phyloP scores from a whole-genome alignment of 306 rosid genomes.

The Sphenostylis stenocarpa region DNA sequence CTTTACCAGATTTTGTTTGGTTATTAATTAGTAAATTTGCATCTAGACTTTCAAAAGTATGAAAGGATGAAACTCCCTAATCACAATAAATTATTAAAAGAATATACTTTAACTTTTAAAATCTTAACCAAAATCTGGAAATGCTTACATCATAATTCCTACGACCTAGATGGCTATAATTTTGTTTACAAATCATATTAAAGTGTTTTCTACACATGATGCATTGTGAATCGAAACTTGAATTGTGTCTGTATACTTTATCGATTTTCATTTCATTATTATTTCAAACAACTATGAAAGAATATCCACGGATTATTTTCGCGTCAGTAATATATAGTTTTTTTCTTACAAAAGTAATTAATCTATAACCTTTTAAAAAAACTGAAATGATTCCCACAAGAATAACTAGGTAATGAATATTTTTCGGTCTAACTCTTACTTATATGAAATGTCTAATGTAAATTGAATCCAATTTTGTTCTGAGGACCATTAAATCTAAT shows the following conservation, averaged over 20 bases:
- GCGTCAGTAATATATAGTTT: too few species aligned
- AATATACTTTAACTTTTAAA: not conserved
- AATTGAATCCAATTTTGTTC: not conserved
- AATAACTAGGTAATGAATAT: too few species aligned
- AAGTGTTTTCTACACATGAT: not conserved
- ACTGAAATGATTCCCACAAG: too few species aligned
- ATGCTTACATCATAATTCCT: not conserved
- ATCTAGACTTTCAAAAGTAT: not conserved
- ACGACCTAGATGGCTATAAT: not conserved
- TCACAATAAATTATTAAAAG: not conserved
- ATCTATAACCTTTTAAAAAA: too few species aligned
- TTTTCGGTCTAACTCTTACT: not conserved
- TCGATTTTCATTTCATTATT: not conserved
- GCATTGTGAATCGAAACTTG: not conserved
- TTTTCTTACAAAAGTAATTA: too few species aligned
- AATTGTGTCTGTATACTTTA: not conserved
- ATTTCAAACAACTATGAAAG: not conserved
- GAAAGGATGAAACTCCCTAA: not conserved
- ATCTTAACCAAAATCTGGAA: not conserved
- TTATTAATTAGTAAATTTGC: not conserved
- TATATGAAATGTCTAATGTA: not conserved
- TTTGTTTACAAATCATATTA: not conserved
- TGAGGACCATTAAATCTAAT: too few species aligned
- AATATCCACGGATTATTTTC: not conserved
- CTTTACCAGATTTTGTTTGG: slow-evolving; percentile 28